phyloP scores from a whole-genome alignment of 1,284 basidiomycete species.

The Cryptococcus maquisensis region DNA sequence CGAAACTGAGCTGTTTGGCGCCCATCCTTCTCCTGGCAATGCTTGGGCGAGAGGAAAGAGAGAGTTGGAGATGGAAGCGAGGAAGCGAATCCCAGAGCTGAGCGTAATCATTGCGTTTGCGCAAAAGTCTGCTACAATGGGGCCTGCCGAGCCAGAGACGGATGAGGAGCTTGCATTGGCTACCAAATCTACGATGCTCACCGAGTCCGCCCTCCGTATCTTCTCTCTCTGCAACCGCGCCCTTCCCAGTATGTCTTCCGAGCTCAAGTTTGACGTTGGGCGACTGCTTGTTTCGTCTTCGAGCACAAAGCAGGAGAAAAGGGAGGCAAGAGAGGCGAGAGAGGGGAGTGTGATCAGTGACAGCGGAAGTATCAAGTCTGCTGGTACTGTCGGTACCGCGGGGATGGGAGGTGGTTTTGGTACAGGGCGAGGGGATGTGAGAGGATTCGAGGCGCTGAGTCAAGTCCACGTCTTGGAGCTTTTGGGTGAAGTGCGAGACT shows the following conservation, averaged over 20 bases:
- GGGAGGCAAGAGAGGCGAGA: constrained; percentile 37
- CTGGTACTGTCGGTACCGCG: constrained; percentile 44
- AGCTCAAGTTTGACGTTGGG: constrained; percentile 79
- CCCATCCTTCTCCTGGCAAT: constrained; percentile 52
- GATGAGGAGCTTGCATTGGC: constrained; percentile 28
- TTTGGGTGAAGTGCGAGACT: constrained; percentile 67
- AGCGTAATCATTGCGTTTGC: constrained; percentile 75
- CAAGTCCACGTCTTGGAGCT: constrained; percentile 76
- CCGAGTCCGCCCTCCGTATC: constrained; percentile 72
- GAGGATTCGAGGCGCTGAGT: constrained; percentile 58
- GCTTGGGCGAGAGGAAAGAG: constrained; percentile 62
- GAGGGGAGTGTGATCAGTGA: constrained; percentile 45
- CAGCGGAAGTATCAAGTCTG: constrained; percentile 26
- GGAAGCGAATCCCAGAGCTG: constrained; percentile 74
- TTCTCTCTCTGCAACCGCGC: constrained; percentile 78
- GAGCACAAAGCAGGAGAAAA: constrained; percentile 42
- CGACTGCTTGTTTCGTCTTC: constrained; percentile 64
- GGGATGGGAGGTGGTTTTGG: constrained; percentile 51
- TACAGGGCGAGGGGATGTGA: constrained; percentile 45
- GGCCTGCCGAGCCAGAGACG: constrained; percentile 40
- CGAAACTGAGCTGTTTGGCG: constrained; percentile 55
- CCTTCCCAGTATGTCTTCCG: constrained; percentile 67
- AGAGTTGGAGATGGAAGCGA: constrained; percentile 70
- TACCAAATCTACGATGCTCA: constrained; percentile 57
- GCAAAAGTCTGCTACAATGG: constrained; percentile 52